Percentiles rank a stretch among this genome's conserved stretches.
Conservation (phyloP, 495 filamentous ascomycete species). For the Podospora appendiculata region DNA sequence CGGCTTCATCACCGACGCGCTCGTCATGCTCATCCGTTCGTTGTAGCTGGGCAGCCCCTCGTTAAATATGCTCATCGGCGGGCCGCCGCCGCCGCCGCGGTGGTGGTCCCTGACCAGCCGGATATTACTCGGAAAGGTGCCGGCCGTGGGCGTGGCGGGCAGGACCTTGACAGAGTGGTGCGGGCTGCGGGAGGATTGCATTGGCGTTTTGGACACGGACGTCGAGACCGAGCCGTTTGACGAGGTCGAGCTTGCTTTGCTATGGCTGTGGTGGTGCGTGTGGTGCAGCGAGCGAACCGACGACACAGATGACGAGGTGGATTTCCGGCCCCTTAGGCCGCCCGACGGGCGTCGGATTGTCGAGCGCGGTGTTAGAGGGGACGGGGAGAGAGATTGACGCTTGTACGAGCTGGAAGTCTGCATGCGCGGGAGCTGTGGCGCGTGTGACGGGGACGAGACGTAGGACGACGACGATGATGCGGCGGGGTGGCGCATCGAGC, state of each 20-base stretch:
- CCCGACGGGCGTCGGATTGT: constrained; percentile 71
- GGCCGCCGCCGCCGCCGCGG: constrained; percentile 9
- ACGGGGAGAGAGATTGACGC: constrained; percentile 81
- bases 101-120: constrained; percentile 62
- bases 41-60: constrained; percentile 36
- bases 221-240: constrained; percentile 67
- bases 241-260: constrained; percentile 88
- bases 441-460: constrained; percentile 33
- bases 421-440: constrained; percentile 35
- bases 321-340: constrained; percentile 82
- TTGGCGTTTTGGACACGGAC: constrained; percentile 57
- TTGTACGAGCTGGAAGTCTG: constrained; percentile 50
- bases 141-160: constrained; percentile 77
- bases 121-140: constrained; percentile 78
- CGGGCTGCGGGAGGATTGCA: constrained; percentile 59
- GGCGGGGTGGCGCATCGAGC: constrained; percentile 7
- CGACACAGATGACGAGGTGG: constrained; percentile 90
- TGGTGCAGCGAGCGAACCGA: constrained; percentile 90
- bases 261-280: constrained; percentile 77
- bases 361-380: constrained; percentile 78
- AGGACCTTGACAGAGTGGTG: constrained; percentile 90
- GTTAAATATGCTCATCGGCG: constrained; percentile 42
- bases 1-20: constrained; percentile 14
- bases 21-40: constrained; percentile 3
- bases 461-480: constrained; percentile 1